These are phyloP conservation scores for Dictyostelium intermedium DNA, from an alignment of 78 protist genomes.

Conservation along the genomic window DNA sequence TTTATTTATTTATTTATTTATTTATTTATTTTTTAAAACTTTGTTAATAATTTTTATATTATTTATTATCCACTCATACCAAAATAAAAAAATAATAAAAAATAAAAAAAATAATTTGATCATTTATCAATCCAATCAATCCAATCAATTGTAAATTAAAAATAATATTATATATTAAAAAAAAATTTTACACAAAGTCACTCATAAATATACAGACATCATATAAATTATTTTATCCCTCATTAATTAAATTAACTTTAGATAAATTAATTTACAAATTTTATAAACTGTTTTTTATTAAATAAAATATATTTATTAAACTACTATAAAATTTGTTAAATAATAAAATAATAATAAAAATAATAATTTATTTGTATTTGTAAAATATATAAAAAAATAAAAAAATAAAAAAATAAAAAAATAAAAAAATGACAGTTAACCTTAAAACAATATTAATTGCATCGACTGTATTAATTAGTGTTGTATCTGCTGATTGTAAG, in stretches of 20 bases:
- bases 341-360: not conserved
- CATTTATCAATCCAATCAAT: not conserved
- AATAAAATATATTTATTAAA: no score
- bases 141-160: not conserved
- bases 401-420: not conserved
- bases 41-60: not conserved
- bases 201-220: not conserved
- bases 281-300: not conserved
- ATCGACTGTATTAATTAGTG: not conserved
- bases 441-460: not conserved
- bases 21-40: not conserved
- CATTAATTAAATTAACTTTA: not conserved
- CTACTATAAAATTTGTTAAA: not conserved
- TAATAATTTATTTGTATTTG: not conserved
- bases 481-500: slow-evolving; percentile 5
- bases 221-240: not conserved
- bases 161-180: not conserved
- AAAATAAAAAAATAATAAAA: not conserved
- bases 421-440: not conserved
- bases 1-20: not conserved
- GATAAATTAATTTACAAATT: not conserved
- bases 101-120: not conserved
- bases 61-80: not conserved
- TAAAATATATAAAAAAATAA: not conserved
- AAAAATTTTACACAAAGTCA: not conserved